Base-by-base conservation (phyloP, 1,284 basidiomycete genomes). In the Rhodotorula sp. region DNA sequence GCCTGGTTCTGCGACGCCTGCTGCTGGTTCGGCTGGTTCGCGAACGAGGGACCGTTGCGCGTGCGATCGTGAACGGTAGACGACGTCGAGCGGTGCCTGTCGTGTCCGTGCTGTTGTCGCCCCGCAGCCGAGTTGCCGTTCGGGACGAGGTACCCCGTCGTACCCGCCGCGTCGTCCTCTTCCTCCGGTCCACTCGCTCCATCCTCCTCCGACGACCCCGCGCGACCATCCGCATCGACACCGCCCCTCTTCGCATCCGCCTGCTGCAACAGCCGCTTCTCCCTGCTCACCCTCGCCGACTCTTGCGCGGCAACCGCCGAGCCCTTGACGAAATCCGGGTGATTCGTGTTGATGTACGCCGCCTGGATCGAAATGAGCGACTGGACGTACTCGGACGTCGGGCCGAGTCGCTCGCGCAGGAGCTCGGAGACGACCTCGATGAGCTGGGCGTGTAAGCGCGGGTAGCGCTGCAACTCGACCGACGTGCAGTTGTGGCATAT, bases 331-430 rank as follows among this genome's bases (percentile, higher is more conserved):
- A 94, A 95, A 85, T 79, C 85, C n/a, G 93, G 93, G 78, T 96
- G 93, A 80, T 95, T 96, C 67, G 94, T 97, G 82, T 99, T 99
- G 85, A 99, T 99, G 81, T 99, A 99, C 18, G 96, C 94, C 1
- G 93, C 92, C 81, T 99, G 96, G 67, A 99, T 99, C 76, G 90
- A 87, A 77, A 99, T 98, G 75, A 99, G 83, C 78, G 91, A 94
- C 77, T 94, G 91, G 5, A 95, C 91, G 80, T 99, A 99, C 54
- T 95, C 92, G 2, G 92, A 94, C 0, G 96, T 97, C 2, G 96
- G 96, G 1, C 94, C 94, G 11, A 99, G 86, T 24, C 96, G 88
- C 81, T 99, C 96, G 64, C 94, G 87, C 53, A 99, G 83, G 22
- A 99, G 85, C 78, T 99, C 96, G 0, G 94, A 97, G 24, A 99